Base-by-base conservation (phyloP, 192 early-diverging fungal genomes). In the Coemansia pectinata region DNA sequence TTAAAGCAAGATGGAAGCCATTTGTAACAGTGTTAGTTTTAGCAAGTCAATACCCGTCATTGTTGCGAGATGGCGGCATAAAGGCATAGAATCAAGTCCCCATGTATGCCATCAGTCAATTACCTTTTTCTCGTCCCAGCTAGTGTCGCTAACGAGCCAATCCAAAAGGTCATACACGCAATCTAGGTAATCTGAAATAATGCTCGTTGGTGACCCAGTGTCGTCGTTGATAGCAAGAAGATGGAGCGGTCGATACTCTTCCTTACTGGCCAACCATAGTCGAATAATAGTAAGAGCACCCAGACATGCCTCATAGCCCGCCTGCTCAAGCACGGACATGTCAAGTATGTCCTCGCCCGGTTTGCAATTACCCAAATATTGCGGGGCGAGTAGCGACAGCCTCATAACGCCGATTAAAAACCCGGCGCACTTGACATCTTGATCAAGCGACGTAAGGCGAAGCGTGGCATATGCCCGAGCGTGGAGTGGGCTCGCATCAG, bases 41-140 rank as follows among this genome's bases (percentile, higher is more conserved):
- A 48, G 47, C 19, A 48, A 21, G 44, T 19, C n/a, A 48, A 1
- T 48, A 19, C 8, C 19, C n/a, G 5, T 48, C 17, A 1, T 21
- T 48, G 45, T 21, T 48, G 45, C 45, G 7, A 9, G n/a, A 2
- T 48, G n/a, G 45, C n/a, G 2, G 19, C 45, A 19, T 4, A 27
- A 27, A 27, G 27, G 27, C 45, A 21, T 53, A 14, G 25, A 53
- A 14, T 9, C 23, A 12, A 53, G 25, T 14, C 10, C 12, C 8
- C 19, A 40, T 19, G 8, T 39, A 19, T 4, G 38, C 11, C 45
- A 33, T 1, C 31, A 33, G 19, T 4, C 33, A 52, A 17, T 50
- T 75, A 75, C 78, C 78, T 74, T 83, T 62, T 72, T 61, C 3
- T 72, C 63, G 5, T 67, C 59, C 80, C 80, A 83, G 4, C 11